phyloP scores from a whole-genome alignment of 2,329 filamentous ascomycete species.

The Emergomyces africanus region DNA sequence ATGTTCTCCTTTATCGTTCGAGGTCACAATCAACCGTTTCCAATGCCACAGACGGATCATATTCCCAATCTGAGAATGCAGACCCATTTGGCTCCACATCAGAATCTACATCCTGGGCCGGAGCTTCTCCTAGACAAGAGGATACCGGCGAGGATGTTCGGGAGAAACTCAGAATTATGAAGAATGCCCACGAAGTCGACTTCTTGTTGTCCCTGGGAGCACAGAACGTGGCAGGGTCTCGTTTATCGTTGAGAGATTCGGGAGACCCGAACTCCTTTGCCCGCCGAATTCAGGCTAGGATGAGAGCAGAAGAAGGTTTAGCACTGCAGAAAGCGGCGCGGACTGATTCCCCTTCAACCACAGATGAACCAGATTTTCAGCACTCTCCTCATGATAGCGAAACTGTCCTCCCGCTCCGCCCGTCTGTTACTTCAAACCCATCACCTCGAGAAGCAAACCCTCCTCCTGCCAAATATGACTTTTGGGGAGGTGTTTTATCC shows the following conservation, averaged over 20 bases:
- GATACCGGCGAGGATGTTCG: slow-evolving; percentile 9
- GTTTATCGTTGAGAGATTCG: slow-evolving; percentile 28
- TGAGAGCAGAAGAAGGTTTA: slow-evolving; percentile 40
- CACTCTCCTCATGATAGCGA: background rate
- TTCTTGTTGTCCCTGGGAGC: slow-evolving; percentile 23
- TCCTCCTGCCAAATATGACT: background rate
- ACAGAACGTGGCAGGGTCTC: slow-evolving; percentile 19
- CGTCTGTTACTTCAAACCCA: slow-evolving; percentile 3
- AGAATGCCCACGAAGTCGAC: slow-evolving; percentile 25
- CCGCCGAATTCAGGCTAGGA: slow-evolving; percentile 36
- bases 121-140: background rate
- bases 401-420: slow-evolving; percentile 8
- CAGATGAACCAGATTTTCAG: background rate
- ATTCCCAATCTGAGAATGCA: slow-evolving; percentile 2
- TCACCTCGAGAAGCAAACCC: background rate
- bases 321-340: slow-evolving; percentile 28
- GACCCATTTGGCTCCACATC: background rate
- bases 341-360: background rate
- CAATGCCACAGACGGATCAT: background rate
- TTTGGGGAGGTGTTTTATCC: slow-evolving; percentile 10
- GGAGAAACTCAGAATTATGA: slow-evolving; percentile 20
- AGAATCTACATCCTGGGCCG: background rate
- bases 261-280: slow-evolving; percentile 34
- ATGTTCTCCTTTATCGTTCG: slow-evolving; percentile 38
- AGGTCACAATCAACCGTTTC: slow-evolving; percentile 10